These are phyloP conservation scores for Metschnikowia amazonensis DNA, from an alignment of 805 yeast genomes.

Conservation along the genomic window DNA sequence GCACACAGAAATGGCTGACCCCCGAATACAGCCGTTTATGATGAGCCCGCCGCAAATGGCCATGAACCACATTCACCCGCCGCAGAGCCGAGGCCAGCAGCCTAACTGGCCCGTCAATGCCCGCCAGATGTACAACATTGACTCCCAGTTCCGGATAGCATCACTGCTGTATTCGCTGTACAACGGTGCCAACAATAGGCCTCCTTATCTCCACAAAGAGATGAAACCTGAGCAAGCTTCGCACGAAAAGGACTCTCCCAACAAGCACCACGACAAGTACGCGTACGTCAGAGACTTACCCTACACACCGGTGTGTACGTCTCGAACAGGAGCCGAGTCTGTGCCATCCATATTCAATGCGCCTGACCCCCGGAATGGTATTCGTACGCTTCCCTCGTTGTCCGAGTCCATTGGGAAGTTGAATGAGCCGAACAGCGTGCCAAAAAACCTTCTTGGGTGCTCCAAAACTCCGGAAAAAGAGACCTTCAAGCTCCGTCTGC, in stretches of 20 bases:
- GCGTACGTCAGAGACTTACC: conserved; percentile 1
- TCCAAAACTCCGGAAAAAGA: conserved; percentile 3
- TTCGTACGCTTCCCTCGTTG: conserved; percentile 5
- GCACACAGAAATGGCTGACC: neutral
- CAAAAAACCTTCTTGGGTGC: conserved; percentile 1
- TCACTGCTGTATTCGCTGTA: neutral
- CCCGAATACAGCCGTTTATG: conserved; percentile 1
- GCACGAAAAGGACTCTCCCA: neutral
- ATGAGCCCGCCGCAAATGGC: neutral
- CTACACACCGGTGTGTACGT: neutral
- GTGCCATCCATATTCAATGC: neutral
- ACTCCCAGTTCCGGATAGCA: neutral
- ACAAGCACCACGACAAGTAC: neutral
- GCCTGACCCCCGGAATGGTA: neutral
- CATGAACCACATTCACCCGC: neutral
- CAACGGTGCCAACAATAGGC: neutral
- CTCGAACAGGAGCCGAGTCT: neutral
- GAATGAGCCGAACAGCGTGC: neutral
- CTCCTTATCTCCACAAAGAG: neutral
- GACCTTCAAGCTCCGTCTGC: conserved; percentile 1
- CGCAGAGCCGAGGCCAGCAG: neutral
- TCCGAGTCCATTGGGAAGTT: neutral
- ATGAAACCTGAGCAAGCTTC: neutral
- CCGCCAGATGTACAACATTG: neutral
- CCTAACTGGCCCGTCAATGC: neutral